These are phyloP conservation scores for Fonsecaea multimorphosa DNA, from an alignment of 2,329 filamentous ascomycete genomes.

Conservation along the genomic window DNA sequence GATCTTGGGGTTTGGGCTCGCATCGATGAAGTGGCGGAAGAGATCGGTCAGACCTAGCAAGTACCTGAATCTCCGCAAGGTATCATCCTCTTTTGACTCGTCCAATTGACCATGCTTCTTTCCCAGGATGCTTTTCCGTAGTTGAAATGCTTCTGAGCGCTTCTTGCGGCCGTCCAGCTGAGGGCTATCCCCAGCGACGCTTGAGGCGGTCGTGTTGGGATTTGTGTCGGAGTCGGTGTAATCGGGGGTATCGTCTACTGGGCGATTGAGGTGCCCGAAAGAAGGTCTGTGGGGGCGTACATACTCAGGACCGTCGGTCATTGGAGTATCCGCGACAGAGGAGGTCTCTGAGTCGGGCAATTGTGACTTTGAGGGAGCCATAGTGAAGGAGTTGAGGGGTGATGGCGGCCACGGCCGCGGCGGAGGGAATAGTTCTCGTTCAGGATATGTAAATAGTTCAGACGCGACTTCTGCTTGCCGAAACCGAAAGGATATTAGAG, in stretches of 20 bases:
- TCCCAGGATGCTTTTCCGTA: slow-evolving; percentile 89
- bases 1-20: slow-evolving; percentile 93
- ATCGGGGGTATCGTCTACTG: slow-evolving; percentile 66
- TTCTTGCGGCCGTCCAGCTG: slow-evolving; percentile 78
- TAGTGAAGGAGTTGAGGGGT: slow-evolving; percentile 37
- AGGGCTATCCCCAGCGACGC: slow-evolving; percentile 75
- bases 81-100: slow-evolving; percentile 96
- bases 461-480: slow-evolving; percentile 24
- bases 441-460: slow-evolving; percentile 14
- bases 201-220: slow-evolving; percentile 76
- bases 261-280: slow-evolving; percentile 39
- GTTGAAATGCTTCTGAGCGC: slow-evolving; percentile 83
- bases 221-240: slow-evolving; percentile 72
- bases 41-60: slow-evolving; percentile 92
- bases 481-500: background rate
- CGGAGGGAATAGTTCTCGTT: slow-evolving; percentile 27
- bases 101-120: slow-evolving; percentile 93
- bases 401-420: slow-evolving; percentile 31
- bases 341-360: slow-evolving; percentile 49
- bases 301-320: slow-evolving; percentile 47
- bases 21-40: slow-evolving; percentile 98
- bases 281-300: slow-evolving; percentile 39
- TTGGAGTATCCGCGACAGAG: slow-evolving; percentile 54
- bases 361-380: slow-evolving; percentile 49
- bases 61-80: slow-evolving; percentile 91